Conservation (phyloP, 139 green algal species). For the Chloropicon primus region DNA sequence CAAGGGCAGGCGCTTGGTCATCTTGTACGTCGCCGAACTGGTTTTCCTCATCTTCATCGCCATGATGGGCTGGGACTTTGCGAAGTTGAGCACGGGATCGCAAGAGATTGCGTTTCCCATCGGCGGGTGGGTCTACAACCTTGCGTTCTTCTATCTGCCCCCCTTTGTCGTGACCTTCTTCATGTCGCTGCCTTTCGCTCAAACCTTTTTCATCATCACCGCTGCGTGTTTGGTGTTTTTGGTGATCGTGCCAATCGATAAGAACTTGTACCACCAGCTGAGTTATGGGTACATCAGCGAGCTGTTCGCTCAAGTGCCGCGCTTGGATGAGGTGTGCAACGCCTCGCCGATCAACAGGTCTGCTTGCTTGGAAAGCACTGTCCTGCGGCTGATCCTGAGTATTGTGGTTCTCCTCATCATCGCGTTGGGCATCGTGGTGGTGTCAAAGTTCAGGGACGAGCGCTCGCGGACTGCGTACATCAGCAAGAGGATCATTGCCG, state of each 20-base stretch:
- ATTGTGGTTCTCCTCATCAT: not conserved
- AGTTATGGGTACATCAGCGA: not conserved
- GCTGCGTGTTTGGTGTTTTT: not conserved
- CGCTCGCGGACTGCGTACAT: not conserved
- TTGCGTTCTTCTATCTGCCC: not conserved
- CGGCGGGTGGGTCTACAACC: not conserved
- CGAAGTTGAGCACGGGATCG: not conserved
- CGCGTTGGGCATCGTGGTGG: not conserved
- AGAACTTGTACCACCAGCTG: not conserved
- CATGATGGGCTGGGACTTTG: not conserved
- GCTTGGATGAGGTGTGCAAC: not conserved
- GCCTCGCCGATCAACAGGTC: not conserved
- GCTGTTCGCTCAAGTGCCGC: not conserved
- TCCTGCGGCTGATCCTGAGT: not conserved
- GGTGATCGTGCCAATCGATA: not conserved
- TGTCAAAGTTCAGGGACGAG: not conserved
- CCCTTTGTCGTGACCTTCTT: not conserved
- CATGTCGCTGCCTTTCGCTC: not conserved
- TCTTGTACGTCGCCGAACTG: not conserved
- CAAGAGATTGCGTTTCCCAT: not conserved
- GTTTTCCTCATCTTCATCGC: not conserved
- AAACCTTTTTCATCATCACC: not conserved
- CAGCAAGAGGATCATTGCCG: not conserved
- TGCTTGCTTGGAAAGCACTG: not conserved
- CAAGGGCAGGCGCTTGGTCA: not conserved